Percentiles rank a stretch among this genome's conserved stretches.
Conservation (phyloP, 495 filamentous ascomycete genomes). For the Lasiosphaeria miniovina region DNA sequence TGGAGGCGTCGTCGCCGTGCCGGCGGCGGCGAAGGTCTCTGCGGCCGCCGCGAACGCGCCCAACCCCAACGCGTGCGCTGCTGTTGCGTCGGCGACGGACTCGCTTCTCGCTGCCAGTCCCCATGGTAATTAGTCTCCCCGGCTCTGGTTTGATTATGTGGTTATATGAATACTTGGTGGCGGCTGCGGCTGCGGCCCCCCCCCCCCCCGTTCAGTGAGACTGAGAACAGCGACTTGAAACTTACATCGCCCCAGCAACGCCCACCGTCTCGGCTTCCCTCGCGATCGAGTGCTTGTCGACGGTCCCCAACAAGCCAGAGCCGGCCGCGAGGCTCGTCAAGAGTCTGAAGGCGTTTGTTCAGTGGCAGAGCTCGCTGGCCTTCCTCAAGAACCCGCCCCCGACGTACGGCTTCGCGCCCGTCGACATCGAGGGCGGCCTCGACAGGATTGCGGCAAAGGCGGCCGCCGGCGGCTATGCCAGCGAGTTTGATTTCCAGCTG, state of each 20-base stretch:
- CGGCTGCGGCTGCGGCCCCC: no score
- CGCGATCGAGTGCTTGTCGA: conserved; percentile 29
- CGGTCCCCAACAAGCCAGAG: conserved; percentile 30
- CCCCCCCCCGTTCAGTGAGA: no score
- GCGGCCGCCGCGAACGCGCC: conserved; percentile 4
- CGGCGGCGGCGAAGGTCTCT: conserved; percentile 20
- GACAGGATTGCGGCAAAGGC: conserved; percentile 31
- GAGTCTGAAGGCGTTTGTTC: conserved; percentile 32
- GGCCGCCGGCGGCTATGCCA: conserved; percentile 34
- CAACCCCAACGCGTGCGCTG: conserved; percentile 27
- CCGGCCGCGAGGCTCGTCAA: conserved; percentile 31
- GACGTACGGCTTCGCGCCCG: conserved; percentile 34
- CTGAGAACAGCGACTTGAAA: no score
- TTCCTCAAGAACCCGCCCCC: conserved; percentile 44
- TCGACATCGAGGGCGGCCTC: conserved; percentile 41
- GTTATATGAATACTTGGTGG: no score
- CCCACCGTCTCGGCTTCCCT: conserved; percentile 27
- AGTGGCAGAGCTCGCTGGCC: conserved; percentile 41
- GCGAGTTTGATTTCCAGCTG: conserved; percentile 52
- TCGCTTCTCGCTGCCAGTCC: conserved; percentile 21
- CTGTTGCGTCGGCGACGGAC: conserved; percentile 20
- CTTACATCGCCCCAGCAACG: conserved; percentile 8
- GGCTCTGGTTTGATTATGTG: no score
- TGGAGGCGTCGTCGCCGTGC: conserved; percentile 25
- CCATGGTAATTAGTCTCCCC: conserved; percentile 10